Percentiles rank a stretch among this genome's conserved stretches.
Conservation (phyloP, 2,329 filamentous ascomycete species). For the Epichloe aotearoae region DNA sequence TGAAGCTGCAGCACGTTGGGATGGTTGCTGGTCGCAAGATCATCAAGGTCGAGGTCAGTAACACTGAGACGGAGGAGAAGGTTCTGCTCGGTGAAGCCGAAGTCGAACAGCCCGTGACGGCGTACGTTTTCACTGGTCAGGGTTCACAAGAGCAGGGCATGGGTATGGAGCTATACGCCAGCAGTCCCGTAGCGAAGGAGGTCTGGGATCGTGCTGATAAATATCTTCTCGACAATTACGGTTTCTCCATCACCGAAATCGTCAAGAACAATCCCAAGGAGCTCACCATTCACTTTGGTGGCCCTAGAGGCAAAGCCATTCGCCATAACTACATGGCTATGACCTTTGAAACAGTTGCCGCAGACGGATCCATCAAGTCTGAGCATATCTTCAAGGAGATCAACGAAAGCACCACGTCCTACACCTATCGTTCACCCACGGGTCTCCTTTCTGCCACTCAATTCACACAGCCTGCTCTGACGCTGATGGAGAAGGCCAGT, state of each 20-base stretch:
- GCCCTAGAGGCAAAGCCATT: conserved; percentile 90
- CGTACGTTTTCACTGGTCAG: conserved; percentile 97
- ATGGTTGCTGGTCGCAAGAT: conserved; percentile 99
- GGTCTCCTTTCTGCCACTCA: conserved; percentile 93
- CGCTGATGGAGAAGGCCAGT: conserved; percentile 98
- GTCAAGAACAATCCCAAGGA: conserved; percentile 99
- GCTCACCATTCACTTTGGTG: conserved; percentile 95
- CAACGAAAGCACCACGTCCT: conserved; percentile 79
- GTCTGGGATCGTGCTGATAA: conserved; percentile 97
- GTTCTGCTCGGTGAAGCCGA: conserved; percentile 91
- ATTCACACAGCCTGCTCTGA: conserved; percentile 94
- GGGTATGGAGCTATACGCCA: conserved; percentile 97
- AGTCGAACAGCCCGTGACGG: conserved; percentile 90
- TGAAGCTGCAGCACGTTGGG: conserved; percentile 90
- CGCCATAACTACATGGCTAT: conserved; percentile 99
- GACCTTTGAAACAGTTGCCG: conserved; percentile 96
- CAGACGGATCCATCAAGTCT: conserved; percentile 87
- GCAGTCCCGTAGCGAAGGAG: conserved; percentile 85
- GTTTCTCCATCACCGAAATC: conserved; percentile 95
- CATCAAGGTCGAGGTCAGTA: conserved; percentile 94
- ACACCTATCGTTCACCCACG: conserved; percentile 92
- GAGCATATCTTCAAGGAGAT: conserved; percentile 99
- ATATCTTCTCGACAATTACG: conserved; percentile 98
- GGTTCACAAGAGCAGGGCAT: conserved; percentile 98
- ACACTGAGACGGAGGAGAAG: conserved; percentile 93